These are phyloP conservation scores for Furcasterigmium furcatum DNA, from an alignment of 2,329 filamentous ascomycete genomes.

Conservation along the genomic window DNA sequence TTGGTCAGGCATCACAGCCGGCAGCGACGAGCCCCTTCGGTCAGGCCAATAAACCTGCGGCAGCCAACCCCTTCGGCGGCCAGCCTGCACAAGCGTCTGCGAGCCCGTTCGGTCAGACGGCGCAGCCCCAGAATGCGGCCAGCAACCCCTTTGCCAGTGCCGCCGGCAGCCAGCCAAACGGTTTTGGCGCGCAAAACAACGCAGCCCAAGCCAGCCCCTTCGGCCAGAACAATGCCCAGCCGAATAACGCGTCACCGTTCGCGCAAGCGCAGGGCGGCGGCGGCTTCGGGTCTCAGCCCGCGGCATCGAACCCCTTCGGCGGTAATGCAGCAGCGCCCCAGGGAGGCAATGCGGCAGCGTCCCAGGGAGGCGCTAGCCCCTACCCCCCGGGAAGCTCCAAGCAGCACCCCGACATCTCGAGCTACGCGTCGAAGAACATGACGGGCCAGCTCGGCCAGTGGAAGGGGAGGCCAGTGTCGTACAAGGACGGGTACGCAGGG, in stretches of 20 bases:
- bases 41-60: conserved; percentile 12
- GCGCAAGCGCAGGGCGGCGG: conserved; percentile 15
- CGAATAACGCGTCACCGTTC: conserved; percentile 19
- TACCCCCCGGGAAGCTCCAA: conserved; percentile 41
- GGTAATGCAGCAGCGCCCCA: conserved; percentile 11
- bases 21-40: conserved; percentile 16
- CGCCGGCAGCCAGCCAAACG: conserved; percentile 1
- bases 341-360: conserved; percentile 2
- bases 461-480: conserved; percentile 61
- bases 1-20: conserved; percentile 9
- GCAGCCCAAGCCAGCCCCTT: conserved; percentile 25
- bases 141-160: conserved; percentile 25
- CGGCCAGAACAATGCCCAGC: conserved; percentile 9
- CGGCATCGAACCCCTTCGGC: conserved; percentile 19
- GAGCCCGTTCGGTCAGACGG: conserved; percentile 9
- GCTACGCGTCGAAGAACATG: conserved; percentile 38
- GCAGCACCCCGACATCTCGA: conserved; percentile 39
- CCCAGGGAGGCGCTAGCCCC: conserved; percentile 21
- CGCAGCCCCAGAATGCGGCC: conserved; percentile 11
- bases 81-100: conserved; percentile 3
- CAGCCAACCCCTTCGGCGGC: conserved; percentile 22
- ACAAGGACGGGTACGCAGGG: conserved; percentile 47
- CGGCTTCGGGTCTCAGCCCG: not conserved
- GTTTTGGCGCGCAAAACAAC: no score
- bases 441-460: conserved; percentile 51